Evolutionary conservation across 2,329 filamentous ascomycete genomes (phyloP).

Genomic region (Apiospora pterosperma): DNA sequence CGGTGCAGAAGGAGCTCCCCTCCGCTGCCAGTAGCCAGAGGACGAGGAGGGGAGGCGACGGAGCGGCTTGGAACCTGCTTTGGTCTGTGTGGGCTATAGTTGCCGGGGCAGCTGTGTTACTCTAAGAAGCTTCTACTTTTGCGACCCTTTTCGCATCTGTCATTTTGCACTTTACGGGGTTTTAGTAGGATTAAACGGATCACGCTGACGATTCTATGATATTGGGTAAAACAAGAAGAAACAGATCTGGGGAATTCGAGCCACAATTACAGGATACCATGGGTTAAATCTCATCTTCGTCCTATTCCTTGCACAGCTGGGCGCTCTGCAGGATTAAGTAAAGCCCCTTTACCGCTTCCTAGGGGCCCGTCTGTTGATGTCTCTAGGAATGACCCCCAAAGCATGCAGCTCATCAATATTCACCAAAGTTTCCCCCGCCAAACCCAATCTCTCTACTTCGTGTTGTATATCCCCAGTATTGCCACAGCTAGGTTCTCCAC

Average conservation of each 20-base stretch:
- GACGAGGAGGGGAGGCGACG: not conserved
- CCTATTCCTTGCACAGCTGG: no score
- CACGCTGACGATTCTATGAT: not conserved
- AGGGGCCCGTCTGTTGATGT: not conserved
- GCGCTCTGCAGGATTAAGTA: no score
- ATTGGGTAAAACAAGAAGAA: not conserved
- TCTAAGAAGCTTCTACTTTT: not conserved
- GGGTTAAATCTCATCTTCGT: not conserved
- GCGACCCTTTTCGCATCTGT: no score
- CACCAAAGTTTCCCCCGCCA: not conserved
- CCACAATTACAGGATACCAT: not conserved
- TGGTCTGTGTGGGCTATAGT: not conserved
- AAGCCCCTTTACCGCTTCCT: not conserved
- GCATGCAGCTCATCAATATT: not conserved
- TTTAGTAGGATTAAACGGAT: not conserved
- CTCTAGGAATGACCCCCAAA: not conserved
- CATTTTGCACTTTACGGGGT: not conserved
- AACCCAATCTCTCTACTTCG: not conserved
- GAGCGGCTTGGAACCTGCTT: not conserved
- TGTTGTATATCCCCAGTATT: not conserved
- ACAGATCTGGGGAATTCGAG: not conserved
- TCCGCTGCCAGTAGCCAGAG: conserved; percentile 9
- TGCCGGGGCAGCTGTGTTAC: not conserved
- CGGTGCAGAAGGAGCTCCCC: conserved; percentile 53
- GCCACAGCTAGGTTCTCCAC: not conserved